Percentiles rank a stretch among this genome's conserved stretches.
phyloP scores from a whole-genome alignment of 495 filamentous ascomycete genomes.

The Penicillium verhagenii region DNA sequence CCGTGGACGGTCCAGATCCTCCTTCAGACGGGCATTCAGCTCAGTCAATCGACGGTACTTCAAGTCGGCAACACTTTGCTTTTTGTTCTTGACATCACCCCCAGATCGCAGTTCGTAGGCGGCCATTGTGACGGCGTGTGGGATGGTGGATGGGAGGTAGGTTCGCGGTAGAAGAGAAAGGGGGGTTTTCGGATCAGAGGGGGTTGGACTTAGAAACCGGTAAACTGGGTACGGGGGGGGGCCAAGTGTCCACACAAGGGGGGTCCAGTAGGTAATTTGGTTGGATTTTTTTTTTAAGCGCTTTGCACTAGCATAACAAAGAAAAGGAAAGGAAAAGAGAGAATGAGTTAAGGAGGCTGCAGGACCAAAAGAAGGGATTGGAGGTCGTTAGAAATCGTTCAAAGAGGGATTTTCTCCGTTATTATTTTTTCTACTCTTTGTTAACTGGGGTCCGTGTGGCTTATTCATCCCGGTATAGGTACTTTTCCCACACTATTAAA shows the following conservation, averaged over 20 bases:
- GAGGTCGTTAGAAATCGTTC: background rate
- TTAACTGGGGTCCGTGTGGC: background rate
- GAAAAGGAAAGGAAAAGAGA: background rate
- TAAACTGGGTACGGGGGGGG: background rate
- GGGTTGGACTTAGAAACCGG: constrained; percentile 2
- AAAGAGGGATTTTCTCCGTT: constrained; percentile 29
- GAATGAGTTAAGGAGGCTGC: background rate
- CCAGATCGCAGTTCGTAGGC: constrained; percentile 57
- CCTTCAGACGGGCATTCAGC: constrained; percentile 88
- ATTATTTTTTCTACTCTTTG: background rate
- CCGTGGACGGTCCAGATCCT: constrained; percentile 90
- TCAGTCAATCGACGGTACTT: constrained; percentile 95
- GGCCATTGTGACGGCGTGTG: constrained; percentile 43
- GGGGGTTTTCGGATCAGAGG: constrained; percentile 1
- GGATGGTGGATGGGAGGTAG: background rate
- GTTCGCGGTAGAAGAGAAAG: constrained; percentile 3
- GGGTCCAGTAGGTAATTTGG: background rate
- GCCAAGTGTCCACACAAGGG: constrained; percentile 6
- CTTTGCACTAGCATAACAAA: background rate
- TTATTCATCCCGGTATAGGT: constrained; percentile 10
- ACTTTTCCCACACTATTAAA: background rate
- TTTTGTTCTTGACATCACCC: constrained; percentile 85
- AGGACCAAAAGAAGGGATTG: constrained; percentile 2
- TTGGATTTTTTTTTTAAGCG: background rate
- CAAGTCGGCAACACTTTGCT: constrained; percentile 97